Conservation (phyloP, 2,329 filamentous ascomycete species). For the Emydomyces testavorans region DNA sequence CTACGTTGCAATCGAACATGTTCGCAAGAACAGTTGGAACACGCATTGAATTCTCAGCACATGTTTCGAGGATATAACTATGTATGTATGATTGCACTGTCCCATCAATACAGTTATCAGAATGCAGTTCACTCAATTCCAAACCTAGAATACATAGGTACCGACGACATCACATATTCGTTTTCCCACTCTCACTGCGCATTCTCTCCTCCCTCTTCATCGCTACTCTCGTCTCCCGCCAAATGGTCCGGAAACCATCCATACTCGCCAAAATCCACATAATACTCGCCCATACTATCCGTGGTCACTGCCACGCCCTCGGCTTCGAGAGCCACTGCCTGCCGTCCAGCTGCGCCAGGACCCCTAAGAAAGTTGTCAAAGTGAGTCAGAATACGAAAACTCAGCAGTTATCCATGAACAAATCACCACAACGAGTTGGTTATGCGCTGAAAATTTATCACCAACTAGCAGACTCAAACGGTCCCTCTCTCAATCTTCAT, state of each 20-base stretch:
- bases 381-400: background rate
- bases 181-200: conserved; percentile 1
- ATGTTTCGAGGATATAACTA: no score
- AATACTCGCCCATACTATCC: conserved; percentile 36
- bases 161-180: background rate
- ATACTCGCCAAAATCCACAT: conserved; percentile 33
- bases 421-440: no score
- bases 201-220: conserved; percentile 10
- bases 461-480: no score
- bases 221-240: conserved; percentile 22
- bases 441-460: no score
- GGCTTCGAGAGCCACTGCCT: conserved; percentile 31
- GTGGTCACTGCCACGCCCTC: conserved; percentile 35
- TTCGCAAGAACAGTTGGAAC: background rate
- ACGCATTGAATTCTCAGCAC: background rate
- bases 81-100: no score
- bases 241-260: conserved; percentile 43
- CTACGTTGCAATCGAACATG: background rate
- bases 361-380: conserved; percentile 20
- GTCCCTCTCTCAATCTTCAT: no score
- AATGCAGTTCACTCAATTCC: no score
- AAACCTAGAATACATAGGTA: background rate
- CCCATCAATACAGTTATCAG: no score
- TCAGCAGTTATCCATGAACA: no score
- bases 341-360: conserved; percentile 34